phyloP scores from a whole-genome alignment of 2,329 filamentous ascomycete genomes.

The Chrysoporthe puriensis region DNA sequence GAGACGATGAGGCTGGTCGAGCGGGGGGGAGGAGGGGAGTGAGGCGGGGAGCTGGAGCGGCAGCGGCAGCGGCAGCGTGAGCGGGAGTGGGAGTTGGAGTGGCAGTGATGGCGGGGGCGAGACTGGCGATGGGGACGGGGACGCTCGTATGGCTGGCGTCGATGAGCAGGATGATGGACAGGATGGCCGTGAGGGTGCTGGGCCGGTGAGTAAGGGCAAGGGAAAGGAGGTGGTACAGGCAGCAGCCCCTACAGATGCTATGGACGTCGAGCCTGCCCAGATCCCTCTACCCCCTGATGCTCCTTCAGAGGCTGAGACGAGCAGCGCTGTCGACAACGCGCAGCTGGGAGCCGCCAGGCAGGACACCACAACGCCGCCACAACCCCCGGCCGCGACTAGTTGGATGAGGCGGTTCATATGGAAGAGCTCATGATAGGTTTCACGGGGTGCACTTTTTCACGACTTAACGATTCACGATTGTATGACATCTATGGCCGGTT shows the following conservation, averaged over 20 bases:
- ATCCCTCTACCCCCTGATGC: constrained; percentile 1
- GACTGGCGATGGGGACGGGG: constrained; percentile 30
- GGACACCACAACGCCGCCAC: constrained; percentile 5
- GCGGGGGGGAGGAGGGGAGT: constrained; percentile 39
- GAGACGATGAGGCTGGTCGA: constrained; percentile 65
- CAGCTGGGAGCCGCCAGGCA: constrained; percentile 7
- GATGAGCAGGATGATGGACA: background rate
- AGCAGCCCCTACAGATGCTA: constrained; percentile 12
- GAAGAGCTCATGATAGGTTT: constrained; percentile 49
- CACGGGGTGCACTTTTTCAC: constrained; percentile 41
- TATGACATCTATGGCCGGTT: constrained; percentile 39
- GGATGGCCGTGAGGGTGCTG: background rate
- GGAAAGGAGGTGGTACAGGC: constrained; percentile 10
- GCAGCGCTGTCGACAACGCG: constrained; percentile 10
- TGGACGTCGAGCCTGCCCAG: constrained; percentile 25
- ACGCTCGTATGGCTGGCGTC: constrained; percentile 25
- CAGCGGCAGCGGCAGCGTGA: constrained; percentile 36
- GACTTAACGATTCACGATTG: constrained; percentile 34
- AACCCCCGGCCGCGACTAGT: constrained; percentile 4
- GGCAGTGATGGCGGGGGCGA: constrained; percentile 31
- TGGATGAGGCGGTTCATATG: constrained; percentile 30
- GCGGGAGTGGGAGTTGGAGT: constrained; percentile 29
- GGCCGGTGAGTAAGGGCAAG: constrained; percentile 28
- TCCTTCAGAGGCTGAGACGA: background rate
- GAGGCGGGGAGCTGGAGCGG: constrained; percentile 33